A percentile compares a stretch with the other conserved stretches of the same genome.
phyloP scores from a whole-genome alignment of 23 red algal genomes.

The Gracilaria caudata region DNA sequence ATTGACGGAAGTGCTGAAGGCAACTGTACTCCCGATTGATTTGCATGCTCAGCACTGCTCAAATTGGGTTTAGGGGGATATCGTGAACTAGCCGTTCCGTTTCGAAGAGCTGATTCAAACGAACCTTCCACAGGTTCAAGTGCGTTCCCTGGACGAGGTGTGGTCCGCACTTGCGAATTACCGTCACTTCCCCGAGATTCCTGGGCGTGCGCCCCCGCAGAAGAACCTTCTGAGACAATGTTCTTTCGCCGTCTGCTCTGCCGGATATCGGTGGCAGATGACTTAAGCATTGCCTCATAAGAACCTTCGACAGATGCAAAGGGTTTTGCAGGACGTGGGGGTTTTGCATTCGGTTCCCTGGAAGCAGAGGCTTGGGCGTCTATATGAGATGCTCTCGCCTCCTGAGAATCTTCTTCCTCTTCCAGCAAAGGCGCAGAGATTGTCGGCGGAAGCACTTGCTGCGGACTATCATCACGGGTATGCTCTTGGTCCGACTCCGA shows the following conservation, averaged over 20 bases:
- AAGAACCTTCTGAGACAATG: not conserved
- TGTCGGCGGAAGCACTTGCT: constrained; percentile 27
- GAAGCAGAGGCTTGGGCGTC: not conserved
- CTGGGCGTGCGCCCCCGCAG: not conserved
- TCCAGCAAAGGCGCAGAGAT: not conserved
- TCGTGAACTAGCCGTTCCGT: not conserved
- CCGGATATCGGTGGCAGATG: not conserved
- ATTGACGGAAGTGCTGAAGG: not conserved
- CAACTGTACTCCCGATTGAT: not conserved
- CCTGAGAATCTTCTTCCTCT: not conserved
- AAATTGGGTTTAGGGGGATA: not conserved
- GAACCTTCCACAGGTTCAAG: not conserved
- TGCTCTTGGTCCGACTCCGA: not conserved
- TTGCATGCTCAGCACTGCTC: not conserved
- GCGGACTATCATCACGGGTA: not conserved
- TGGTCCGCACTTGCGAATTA: not conserved
- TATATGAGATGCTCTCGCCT: too few species aligned
- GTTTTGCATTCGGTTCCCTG: not conserved
- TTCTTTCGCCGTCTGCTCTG: not conserved
- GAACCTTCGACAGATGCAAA: constrained; percentile 1
- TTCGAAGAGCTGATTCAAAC: not conserved
- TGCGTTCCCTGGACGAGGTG: not conserved
- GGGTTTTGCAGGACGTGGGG: not conserved
- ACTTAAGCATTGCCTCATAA: not conserved
- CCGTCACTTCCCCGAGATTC: not conserved